Percentiles rank a stretch among this genome's conserved stretches.
phyloP scores from a whole-genome alignment of 805 yeast species.

The Candida xyloterini region DNA sequence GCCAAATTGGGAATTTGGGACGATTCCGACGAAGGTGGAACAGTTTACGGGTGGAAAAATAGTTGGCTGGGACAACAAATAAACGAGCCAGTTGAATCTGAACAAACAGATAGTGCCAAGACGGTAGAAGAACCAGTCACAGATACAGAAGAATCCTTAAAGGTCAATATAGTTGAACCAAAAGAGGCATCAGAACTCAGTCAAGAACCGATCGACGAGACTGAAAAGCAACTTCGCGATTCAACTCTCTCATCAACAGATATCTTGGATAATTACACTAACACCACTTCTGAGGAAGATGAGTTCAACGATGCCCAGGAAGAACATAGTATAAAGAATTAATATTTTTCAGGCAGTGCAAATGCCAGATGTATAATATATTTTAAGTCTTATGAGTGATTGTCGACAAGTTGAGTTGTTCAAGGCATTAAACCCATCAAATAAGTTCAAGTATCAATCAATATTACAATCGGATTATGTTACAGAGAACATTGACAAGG shows the following conservation, averaged over 20 bases:
- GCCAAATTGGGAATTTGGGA: conserved; percentile 81
- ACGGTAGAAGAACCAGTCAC: not conserved
- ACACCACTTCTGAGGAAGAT: conserved; percentile 20
- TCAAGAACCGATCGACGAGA: not conserved
- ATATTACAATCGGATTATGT: conserved; percentile 21
- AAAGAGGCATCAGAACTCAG: conserved; percentile 4
- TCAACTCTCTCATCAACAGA: conserved; percentile 2
- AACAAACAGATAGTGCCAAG: not conserved
- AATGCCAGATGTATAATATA: not conserved
- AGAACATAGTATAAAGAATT: conserved; percentile 4
- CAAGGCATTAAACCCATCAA: conserved; percentile 27
- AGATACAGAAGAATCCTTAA: no score
- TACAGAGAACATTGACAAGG: conserved; percentile 8
- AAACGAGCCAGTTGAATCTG: not conserved
- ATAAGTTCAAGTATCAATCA: conserved; percentile 22
- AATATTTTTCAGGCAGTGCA: conserved; percentile 6
- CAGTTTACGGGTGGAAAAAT: conserved; percentile 35
- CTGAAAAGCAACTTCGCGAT: not conserved
- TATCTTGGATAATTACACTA: conserved; percentile 13
- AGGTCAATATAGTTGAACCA: not conserved
- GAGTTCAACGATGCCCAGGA: conserved; percentile 28
- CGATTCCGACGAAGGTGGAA: conserved; percentile 28
- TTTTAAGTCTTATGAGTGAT: conserved; percentile 1
- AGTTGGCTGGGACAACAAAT: conserved; percentile 24
- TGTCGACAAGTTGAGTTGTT: conserved; percentile 19